Evolutionary conservation across 2,329 filamentous ascomycete species (phyloP), one percentile per base, ranked within the genome.

Genomic region (Dryadomyces quercus-mongolicae): DNA sequence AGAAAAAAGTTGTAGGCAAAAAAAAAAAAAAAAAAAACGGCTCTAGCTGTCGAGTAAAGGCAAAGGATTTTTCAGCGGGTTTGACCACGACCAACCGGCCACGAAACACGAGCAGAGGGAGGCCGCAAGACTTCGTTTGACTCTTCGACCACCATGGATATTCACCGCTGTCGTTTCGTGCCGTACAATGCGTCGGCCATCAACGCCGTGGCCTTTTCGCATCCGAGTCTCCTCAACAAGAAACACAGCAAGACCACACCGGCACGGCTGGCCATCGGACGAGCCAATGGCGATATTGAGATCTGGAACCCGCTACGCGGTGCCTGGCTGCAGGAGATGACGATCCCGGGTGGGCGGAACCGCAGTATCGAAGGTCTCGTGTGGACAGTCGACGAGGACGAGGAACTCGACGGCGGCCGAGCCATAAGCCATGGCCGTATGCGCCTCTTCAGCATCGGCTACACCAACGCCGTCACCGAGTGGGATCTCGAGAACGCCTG

Each of bases 141-240:
- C 36, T 3, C 31, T 1, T 31, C 8, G 13, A 13, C 20, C 47
- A 50, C 46, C 38, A 96, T 97, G 92, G 92, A 97, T 71, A 85
- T 98, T 67, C 93, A 98, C 74, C 88, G 93, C 64, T 95, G 91
- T 66, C 88, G 93, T 66, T 98, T 98, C 72, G 86, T 98, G 62
- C 87, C 88, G 44, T 97, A 88, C 70, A 89, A 90, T 60, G 86
- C 89, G 8, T 89, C 89, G 57, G 85, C 90, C 55, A 96, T 98
- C 70, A 97, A 95, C 71, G 85, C 89, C 59, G 81, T 97, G 66
- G 89, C 92, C 61, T 97, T 98, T 69, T 95, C 93, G 6, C 88
- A 95, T 67, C 76, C 86, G 20, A 73, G 64, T 47, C 59, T 75
- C 68, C 21, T 72, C 68, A 51, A 69, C 57, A 69, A 70, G 60